Evolutionary conservation across 2,329 filamentous ascomycete genomes (phyloP), one percentile per base, ranked within the genome.

Genomic region (Arthrinium phaeospermum): DNA sequence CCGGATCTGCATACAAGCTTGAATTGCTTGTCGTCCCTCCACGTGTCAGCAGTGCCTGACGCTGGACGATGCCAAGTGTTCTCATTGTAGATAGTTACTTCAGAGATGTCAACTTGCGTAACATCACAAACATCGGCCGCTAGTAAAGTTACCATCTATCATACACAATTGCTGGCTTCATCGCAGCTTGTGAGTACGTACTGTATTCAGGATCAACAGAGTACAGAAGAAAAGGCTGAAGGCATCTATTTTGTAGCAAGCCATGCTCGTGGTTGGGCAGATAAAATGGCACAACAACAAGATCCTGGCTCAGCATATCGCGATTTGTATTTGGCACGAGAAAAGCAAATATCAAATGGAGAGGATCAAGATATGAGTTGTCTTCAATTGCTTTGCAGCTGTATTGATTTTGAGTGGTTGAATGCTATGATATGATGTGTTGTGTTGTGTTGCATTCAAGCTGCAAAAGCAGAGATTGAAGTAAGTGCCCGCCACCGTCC

Each of bases 381-480:
- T 4, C 19, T 37, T 61, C 30, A 61, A 61, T 61, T n/a, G 53
- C 30, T 61, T 61, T 37, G 53, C 53, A 61, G 53, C 30, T 61
- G 16, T 37, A 5, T 61, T 61, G 53, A 61, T 61, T 61, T 37
- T 22, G 30, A 4, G 53, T n/a, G 16, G 6, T 61, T 61, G 53
- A 37, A 22, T 61, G 30, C 14, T 61, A 61, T 61, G 16, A 2
- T 61, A 34, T 16, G 22, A 51, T 24, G 12, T 30, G 49, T 41
- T 53, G 27, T 57, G 51, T 16, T 57, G 24, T 61, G 45, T 22
- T 61, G 53, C 30, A 34, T 34, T 34, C 16, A 13, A 61, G 16
- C 53, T 37, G 53, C 53, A 61, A 61, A 61, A n/a, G 53, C 53
- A 61, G 22, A 61, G 30, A 61, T 41, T 61, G 30, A 37, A 34